Evolutionary conservation across 768 basidiomycete species (phyloP).

Genomic region (Cytidiella melzeri): DNA sequence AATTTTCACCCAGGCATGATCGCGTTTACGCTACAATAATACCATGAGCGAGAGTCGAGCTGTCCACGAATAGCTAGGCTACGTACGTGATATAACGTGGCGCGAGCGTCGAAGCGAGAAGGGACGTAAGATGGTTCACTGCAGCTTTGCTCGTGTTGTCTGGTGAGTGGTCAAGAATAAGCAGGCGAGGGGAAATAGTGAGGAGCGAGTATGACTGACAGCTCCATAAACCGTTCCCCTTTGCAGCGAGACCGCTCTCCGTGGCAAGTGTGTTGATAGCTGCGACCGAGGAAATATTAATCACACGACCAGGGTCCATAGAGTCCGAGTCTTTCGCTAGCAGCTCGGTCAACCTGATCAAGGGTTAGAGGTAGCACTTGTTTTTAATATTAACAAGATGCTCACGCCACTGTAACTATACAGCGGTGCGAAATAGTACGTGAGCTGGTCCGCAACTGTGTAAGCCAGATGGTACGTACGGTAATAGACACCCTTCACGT

Average conservation of each 20-base stretch:
- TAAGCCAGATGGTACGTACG: constrained; percentile 36
- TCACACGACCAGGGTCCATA: constrained; percentile 64
- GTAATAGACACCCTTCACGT: constrained; percentile 84
- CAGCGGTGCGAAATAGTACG: neutral
- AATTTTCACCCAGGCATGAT: constrained; percentile 66
- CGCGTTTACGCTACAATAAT: constrained; percentile 61
- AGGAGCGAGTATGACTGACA: constrained; percentile 41
- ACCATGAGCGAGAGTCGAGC: too few species aligned
- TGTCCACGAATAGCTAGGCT: too few species aligned
- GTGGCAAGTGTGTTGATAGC: constrained; percentile 49
- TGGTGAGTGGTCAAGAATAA: neutral
- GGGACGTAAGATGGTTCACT: constrained; percentile 74
- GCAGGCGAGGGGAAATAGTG: neutral
- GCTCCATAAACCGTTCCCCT: constrained; percentile 67
- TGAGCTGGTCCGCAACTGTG: too few species aligned
- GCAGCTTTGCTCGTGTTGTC: constrained; percentile 85
- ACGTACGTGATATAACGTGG: constrained; percentile 60
- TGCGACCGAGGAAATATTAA: constrained; percentile 76
- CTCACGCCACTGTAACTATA: constrained; percentile 37
- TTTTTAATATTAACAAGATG: neutral
- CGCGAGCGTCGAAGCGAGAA: constrained; percentile 61
- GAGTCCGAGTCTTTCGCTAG: constrained; percentile 61
- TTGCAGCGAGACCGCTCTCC: constrained; percentile 39
- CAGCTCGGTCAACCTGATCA: constrained; percentile 46
- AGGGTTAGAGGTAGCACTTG: neutral